phyloP scores from a whole-genome alignment of 108 stramenopile species.

The Chaetoceros muelleri region DNA sequence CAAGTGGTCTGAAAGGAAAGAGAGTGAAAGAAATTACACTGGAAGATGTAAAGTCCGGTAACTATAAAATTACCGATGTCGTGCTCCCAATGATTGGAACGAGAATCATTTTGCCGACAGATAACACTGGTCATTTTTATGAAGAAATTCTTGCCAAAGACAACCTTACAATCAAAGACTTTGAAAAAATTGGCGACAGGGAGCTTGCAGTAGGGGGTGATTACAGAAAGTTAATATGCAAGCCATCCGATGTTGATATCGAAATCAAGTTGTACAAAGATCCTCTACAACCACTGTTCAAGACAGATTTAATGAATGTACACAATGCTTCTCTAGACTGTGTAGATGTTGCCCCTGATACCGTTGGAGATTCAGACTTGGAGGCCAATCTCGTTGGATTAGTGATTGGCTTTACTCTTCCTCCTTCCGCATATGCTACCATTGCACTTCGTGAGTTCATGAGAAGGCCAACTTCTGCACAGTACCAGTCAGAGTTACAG shows the following conservation, averaged over 20 bases:
- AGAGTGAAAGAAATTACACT: conserved; percentile 39
- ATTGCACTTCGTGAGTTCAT: conserved; percentile 80
- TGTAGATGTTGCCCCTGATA: conserved; percentile 9
- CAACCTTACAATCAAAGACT: conserved; percentile 32
- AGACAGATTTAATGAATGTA: conserved; percentile 77
- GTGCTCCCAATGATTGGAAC: conserved; percentile 76
- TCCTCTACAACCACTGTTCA: conserved; percentile 60
- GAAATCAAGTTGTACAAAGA: conserved; percentile 56
- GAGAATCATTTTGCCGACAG: conserved; percentile 49
- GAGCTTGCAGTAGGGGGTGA: conserved; percentile 60
- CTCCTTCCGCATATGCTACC: conserved; percentile 85
- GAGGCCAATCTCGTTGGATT: conserved; percentile 41
- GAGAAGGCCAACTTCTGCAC: conserved; percentile 68
- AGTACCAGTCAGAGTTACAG: conserved; percentile 66
- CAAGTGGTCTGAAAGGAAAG: conserved; percentile 38
- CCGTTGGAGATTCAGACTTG: conserved; percentile 8
- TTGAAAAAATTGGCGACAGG: conserved; percentile 34
- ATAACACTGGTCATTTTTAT: conserved; percentile 33
- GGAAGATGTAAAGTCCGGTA: conserved; percentile 40
- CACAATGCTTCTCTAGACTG: conserved; percentile 19
- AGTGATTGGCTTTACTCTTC: conserved; percentile 77
- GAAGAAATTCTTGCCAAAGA: conserved; percentile 37
- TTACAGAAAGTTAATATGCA: conserved; percentile 73
- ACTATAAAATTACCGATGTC: conserved; percentile 65
- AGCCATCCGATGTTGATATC: conserved; percentile 53